Percentiles rank a stretch among this genome's conserved stretches.
These are phyloP conservation scores for Gastrolobium bilobum DNA, from an alignment of 306 rosid species.

Conservation along the genomic window DNA sequence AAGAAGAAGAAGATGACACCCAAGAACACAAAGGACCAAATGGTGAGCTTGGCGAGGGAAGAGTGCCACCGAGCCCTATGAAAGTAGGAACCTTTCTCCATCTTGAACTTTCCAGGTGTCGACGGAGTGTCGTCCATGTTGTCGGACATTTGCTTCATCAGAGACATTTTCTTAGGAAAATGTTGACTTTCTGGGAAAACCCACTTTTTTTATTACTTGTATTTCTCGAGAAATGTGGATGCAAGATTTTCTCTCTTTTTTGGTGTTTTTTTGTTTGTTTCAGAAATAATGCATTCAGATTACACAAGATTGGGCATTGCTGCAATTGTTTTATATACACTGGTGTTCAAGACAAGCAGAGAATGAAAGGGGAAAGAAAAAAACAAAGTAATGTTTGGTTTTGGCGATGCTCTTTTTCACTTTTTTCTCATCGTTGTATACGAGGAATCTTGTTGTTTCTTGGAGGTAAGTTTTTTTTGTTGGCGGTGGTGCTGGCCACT, in stretches of 20 bases:
- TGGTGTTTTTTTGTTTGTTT: background rate
- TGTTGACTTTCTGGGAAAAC: slow-evolving; percentile 57
- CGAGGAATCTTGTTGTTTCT: slow-evolving; percentile 64
- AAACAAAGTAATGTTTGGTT: background rate
- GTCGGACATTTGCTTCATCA: too few relatives aligned
- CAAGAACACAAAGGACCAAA: slow-evolving; percentile 67
- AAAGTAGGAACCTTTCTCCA: slow-evolving; percentile 66
- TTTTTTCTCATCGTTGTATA: slow-evolving; percentile 27
- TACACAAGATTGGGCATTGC: slow-evolving; percentile 37
- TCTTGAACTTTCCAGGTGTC: slow-evolving; percentile 79
- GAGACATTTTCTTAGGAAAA: background rate
- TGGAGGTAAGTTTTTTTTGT: slow-evolving; percentile 46
- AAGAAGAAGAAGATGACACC: slow-evolving; percentile 71
- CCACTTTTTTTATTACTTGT: background rate
- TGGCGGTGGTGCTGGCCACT: slow-evolving; percentile 12
- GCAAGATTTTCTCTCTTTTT: background rate
- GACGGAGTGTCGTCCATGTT: slow-evolving; percentile 8
- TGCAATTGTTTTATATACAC: slow-evolving; percentile 1
- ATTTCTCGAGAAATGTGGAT: background rate
- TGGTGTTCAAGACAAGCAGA: slow-evolving; percentile 42
- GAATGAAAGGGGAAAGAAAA: slow-evolving; percentile 1
- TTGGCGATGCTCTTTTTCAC: slow-evolving; percentile 13
- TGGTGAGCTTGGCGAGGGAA: slow-evolving; percentile 68
- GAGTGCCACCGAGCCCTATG: slow-evolving; percentile 68
- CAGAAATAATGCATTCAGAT: slow-evolving; percentile 1